Evolutionary conservation across 2,329 filamentous ascomycete genomes (phyloP), one percentile per base, ranked within the genome.

Genomic region (Penicillium sp.): DNA sequence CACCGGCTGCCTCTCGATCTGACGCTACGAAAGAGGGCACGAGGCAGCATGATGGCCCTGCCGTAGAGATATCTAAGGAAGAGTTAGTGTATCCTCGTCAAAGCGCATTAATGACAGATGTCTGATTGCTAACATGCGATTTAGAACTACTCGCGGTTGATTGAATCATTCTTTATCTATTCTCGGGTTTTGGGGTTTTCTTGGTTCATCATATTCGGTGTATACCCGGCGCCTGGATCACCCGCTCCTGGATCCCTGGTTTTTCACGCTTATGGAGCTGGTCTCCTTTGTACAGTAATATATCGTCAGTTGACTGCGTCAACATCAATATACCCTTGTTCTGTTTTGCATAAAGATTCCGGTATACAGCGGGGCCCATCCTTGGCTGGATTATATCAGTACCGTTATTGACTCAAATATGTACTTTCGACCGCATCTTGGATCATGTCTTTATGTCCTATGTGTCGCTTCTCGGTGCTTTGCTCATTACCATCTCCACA

Each of bases 1-100:
- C 35, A 36, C 55, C 47, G 26, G 26, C 56, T 51, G 19, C 53
- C 14, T 34, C 58, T 18, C 55, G 45, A 11, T 48, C 52, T 9
- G 57, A 56, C 38, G 41, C 38, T 19, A 30, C 48, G 42, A 42
- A 41, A 23, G 53, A 53, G 34, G 40, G 34, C 32, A 27, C 43
- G 16, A 42, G 18, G 18, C 27, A 59, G 13, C 56, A 60, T 40
- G 60, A 62, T 52, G 57, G 58, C n/a, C 55, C 60, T 48, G 65
- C 61, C 7, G 70, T 71, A 40, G 70, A 72, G 58, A 73, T 72
- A 16, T 70, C 67, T 7, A 70, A 67, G 53, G 70, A 72, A 61
- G 62, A 65, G 70, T 73, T 34, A 67, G 71, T 67, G 42, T 19
- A 18, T 44, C 47, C 51, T 26, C 7, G 7, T 13, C 54, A 55